Base-by-base conservation (phyloP, 768 basidiomycete genomes). In the Galerina marginata region DNA sequence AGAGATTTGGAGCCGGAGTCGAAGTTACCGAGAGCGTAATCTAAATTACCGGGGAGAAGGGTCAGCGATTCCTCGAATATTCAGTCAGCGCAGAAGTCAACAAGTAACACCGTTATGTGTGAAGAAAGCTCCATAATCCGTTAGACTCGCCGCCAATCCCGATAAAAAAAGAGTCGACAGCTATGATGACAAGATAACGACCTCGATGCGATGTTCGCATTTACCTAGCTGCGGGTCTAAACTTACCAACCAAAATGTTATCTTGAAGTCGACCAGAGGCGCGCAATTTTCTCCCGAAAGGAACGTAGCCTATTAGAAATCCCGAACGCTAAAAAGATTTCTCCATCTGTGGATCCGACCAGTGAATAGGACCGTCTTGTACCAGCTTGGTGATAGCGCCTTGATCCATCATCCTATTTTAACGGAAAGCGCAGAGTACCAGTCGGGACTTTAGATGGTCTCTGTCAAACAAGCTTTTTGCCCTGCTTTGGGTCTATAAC, bases 401-500 rank as follows among this genome's bases (percentile, higher is more conserved):
- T 47, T 20, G 48, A 39, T 38, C 36, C 40, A 51, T 46, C 48
- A 51, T 36, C 61, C 61, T 58, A 50, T 46, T 40, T 16, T 48
- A 33, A 57, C 40, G 58, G 47, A 55, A 43, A 42, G 44, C 14
- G 36, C 20, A 57, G 62, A 59, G 38, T 39, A n/a, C 29, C 23
- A 12, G 29, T 29, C 39, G 54, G 42, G 26, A 59, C 33, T 37
- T 37, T 37, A 39, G 20, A 45, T 46, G 50, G 56, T 40, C 58
- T 59, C 57, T 60, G 63, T 58, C 59, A 64, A 51, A 56, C 52
- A 64, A 61, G 52, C 63, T 64, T 60, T 60, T 37, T n/a, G 42
- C 51, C 59, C 59, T 15, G 37, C 46, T 43, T 54, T 44, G 36
- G 46, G 56, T 33, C 29, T 5, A 33, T 38, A 45, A 39, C 29